A percentile compares a stretch with the other conserved stretches of the same genome.
These are phyloP conservation scores for Polytrichum formosum DNA, from an alignment of 225 moss, liverwort and hornwort species.

Conservation along the genomic window DNA sequence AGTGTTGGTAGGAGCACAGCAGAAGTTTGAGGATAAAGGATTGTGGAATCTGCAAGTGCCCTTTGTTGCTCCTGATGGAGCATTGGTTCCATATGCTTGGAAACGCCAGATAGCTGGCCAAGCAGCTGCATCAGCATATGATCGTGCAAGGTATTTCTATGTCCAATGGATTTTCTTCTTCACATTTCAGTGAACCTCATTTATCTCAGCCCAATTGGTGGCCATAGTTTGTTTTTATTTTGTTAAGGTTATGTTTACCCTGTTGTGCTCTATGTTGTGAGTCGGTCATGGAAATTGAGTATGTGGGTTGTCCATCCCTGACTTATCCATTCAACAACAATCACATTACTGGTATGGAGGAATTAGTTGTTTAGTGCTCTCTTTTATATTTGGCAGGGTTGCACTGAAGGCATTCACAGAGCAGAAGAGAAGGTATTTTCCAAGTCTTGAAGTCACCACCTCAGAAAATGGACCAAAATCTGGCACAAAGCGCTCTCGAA, in stretches of 20 bases:
- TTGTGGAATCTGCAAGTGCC: slow-evolving; percentile 85
- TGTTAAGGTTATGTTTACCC: no score
- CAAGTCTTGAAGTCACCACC: slow-evolving; percentile 35
- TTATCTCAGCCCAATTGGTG: no score
- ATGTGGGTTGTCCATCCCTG: not conserved
- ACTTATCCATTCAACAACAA: not conserved
- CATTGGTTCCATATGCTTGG: slow-evolving; percentile 85
- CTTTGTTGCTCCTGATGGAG: slow-evolving; percentile 81
- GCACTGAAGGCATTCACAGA: slow-evolving; percentile 79
- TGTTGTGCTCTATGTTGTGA: no score
- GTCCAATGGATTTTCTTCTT: not conserved
- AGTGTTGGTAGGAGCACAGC: slow-evolving; percentile 71
- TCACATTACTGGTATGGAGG: not conserved
- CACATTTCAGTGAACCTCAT: no score
- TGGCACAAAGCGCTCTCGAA: slow-evolving; percentile 24
- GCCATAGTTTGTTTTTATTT: no score
- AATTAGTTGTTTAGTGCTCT: not conserved
- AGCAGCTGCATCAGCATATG: slow-evolving; percentile 88
- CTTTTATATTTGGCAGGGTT: slow-evolving; percentile 29
- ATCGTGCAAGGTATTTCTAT: slow-evolving; percentile 65
- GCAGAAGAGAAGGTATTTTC: slow-evolving; percentile 73
- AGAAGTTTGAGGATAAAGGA: slow-evolving; percentile 73
- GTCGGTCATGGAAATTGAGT: no score
- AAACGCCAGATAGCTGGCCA: slow-evolving; percentile 95
- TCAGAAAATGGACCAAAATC: slow-evolving; percentile 4